Evolutionary conservation across 768 basidiomycete genomes (phyloP), one percentile per base, ranked within the genome.

Genomic region (Lanmaoa rubissima): DNA sequence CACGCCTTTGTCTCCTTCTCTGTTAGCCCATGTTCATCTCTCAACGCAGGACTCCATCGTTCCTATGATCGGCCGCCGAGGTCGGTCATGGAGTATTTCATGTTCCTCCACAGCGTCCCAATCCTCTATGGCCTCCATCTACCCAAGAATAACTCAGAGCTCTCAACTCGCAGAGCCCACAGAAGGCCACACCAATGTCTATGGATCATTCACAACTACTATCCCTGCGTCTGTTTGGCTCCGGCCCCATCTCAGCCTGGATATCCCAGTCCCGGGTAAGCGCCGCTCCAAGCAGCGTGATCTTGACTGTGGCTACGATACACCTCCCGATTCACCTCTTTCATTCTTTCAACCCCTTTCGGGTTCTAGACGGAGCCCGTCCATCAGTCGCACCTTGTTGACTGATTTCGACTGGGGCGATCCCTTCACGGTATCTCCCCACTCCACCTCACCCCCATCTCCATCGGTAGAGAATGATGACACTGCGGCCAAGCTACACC

Each of bases 301-400:
- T 51, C 40, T 13, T 17, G 55, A 54, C 36, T 61, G 51, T 32
- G 57, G 53, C 46, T 65, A 57, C 19, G 71, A 72, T 36, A 64
- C 67, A 2, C 71, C 64, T 1, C 71, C 71, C 5, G 64, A 69
- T 51, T 69, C 69, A 1, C 63, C 73, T 1, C 57, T 69, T 36
- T 70, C 69, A 2, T 57, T 64, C 38, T 50, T 61, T 14, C 56
- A 54, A 5, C 54, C 59, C 51, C 57, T 36, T 28, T 61, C 58
- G 48, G 53, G 51, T 26, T 64, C 60, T 48, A 61, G 19, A 9
- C 61, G 53, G 51, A 68, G 72, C 53, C 76, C 73, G 8, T 76
- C 78, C n/a, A 78, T 80, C 59, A 77, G 69, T 49, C 78, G 79
- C 55, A 77, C 76, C 1, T 60, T 75, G 34, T 68, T 78, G 14